Conservation (phyloP, 371 early-diverging fungal genomes). For the Rhizomucor miehei region DNA sequence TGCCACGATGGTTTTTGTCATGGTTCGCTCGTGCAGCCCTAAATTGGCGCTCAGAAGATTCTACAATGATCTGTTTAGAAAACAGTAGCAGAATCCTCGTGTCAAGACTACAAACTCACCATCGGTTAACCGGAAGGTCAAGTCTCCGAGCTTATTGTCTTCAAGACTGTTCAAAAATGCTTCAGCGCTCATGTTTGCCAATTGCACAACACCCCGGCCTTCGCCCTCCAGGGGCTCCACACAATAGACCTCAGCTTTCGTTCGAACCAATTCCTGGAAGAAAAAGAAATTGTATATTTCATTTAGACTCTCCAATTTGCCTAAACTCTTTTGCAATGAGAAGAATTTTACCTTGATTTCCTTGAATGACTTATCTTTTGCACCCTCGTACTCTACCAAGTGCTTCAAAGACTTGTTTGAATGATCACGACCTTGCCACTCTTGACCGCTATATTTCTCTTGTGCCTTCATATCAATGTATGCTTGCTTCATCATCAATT, state of each 20-base stretch:
- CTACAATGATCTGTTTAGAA: background rate
- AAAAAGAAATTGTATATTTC: background rate
- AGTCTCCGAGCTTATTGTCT: conserved; percentile 22
- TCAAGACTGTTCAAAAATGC: conserved; percentile 26
- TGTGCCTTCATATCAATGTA: conserved; percentile 40
- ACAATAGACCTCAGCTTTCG: conserved; percentile 2
- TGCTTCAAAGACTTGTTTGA: conserved; percentile 4
- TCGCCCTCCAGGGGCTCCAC: conserved; percentile 10
- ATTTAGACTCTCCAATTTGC: no score
- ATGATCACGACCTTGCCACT: conserved; percentile 1
- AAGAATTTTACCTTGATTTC: conserved; percentile 39
- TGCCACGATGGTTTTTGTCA: background rate
- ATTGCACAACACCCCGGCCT: conserved; percentile 32
- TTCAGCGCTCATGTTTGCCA: conserved; percentile 29
- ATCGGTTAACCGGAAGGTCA: conserved; percentile 20
- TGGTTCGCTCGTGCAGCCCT: background rate
- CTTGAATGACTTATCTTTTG: conserved; percentile 14
- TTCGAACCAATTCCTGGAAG: conserved; percentile 5
- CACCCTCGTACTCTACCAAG: conserved; percentile 34
- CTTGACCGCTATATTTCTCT: conserved; percentile 28
- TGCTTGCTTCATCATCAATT: conserved; percentile 37
- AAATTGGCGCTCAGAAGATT: background rate
- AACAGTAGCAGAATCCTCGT: background rate
- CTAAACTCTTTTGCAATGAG: no score
- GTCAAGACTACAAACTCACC: conserved; percentile 14